Conservation (phyloP, 73 alveolate species). For the Paramecium pentaurelia region DNA sequence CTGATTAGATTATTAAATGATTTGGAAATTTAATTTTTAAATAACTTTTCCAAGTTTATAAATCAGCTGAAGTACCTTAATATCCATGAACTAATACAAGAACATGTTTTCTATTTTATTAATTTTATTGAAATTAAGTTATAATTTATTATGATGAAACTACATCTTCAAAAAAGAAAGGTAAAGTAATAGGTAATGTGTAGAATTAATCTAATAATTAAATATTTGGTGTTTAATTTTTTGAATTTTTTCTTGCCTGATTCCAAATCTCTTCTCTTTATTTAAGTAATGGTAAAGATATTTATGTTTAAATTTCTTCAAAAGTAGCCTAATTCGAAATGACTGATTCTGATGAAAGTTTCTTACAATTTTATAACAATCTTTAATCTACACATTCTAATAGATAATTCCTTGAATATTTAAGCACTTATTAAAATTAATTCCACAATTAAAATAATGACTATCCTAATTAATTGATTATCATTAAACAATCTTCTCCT, state of each 20-base stretch:
- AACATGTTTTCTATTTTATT: neutral
- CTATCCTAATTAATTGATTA: slow-evolving; percentile 7
- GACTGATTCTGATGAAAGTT: neutral
- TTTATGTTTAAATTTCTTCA: neutral
- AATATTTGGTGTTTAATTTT: neutral
- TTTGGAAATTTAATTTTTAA: neutral
- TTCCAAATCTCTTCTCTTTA: neutral
- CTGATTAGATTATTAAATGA: slow-evolving; percentile 14
- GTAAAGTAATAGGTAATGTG: neutral
- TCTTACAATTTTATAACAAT: neutral
- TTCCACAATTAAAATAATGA: neutral
- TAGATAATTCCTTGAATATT: neutral
- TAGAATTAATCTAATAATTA: neutral
- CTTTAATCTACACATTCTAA: neutral
- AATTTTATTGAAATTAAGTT: neutral
- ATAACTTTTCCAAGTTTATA: neutral
- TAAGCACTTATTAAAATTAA: neutral
- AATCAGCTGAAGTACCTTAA: slow-evolving; percentile 24
- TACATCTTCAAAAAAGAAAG: slow-evolving; percentile 10
- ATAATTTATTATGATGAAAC: neutral
- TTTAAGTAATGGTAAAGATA: neutral
- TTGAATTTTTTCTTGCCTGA: neutral
- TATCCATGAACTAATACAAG: slow-evolving; percentile 30
- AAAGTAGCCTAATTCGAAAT: neutral
- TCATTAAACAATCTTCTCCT: neutral